Conservation (phyloP, 2,329 filamentous ascomycete genomes). For the Phaeosphaeriaceae sp. region DNA sequence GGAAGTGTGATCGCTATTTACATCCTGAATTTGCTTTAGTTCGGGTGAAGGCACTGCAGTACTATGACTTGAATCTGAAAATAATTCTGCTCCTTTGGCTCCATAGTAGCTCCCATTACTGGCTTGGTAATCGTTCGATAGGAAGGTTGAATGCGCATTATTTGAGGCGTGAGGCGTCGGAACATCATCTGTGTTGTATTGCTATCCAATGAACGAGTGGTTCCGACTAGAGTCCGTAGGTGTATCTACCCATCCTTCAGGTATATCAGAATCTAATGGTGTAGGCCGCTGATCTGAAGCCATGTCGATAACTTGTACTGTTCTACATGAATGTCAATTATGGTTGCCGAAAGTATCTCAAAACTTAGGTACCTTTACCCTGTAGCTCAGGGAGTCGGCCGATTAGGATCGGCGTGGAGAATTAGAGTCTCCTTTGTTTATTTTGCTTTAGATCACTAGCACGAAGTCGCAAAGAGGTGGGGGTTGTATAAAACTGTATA, state of each 20-base stretch:
- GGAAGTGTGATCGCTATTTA: background rate
- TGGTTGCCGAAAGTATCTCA: background rate
- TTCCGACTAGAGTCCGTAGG: slow-evolving; percentile 33
- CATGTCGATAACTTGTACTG: slow-evolving; percentile 24
- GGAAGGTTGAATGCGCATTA: slow-evolving; percentile 13
- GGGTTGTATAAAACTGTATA: slow-evolving; percentile 3
- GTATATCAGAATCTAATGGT: slow-evolving; percentile 40
- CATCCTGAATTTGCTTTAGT: slow-evolving; percentile 1
- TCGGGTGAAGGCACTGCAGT: slow-evolving; percentile 16
- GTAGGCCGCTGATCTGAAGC: slow-evolving; percentile 37
- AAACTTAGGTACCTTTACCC: background rate
- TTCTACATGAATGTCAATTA: background rate
- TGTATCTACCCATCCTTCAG: slow-evolving; percentile 46
- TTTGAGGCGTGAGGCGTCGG: slow-evolving; percentile 1
- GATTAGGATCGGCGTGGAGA: background rate
- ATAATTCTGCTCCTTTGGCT: slow-evolving; percentile 9
- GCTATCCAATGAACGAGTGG: slow-evolving; percentile 30
- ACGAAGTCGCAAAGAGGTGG: slow-evolving; percentile 1
- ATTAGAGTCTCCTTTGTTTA: slow-evolving; percentile 1
- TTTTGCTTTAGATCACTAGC: background rate
- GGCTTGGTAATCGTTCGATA: slow-evolving; percentile 28
- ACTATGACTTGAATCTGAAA: slow-evolving; percentile 17
- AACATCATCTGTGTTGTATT: slow-evolving; percentile 11
- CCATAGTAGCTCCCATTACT: slow-evolving; percentile 21
- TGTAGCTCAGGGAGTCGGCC: slow-evolving; percentile 1